Evolutionary conservation across 768 basidiomycete species (phyloP).

Genomic region (Baorangia bicolor): DNA sequence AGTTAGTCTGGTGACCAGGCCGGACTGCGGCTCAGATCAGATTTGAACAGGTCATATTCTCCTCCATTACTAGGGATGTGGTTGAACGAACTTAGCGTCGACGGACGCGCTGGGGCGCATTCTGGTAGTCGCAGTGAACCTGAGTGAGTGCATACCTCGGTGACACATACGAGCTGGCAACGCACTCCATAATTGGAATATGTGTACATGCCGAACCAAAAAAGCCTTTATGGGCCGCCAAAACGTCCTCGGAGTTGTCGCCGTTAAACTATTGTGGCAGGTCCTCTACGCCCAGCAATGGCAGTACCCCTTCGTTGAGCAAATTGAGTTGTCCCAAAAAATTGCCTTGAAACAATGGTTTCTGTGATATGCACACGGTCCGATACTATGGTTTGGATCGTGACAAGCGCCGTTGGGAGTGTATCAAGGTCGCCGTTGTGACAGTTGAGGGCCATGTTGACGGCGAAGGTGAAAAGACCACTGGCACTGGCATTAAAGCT

Average conservation of each 20-base stretch:
- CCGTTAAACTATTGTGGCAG: neutral
- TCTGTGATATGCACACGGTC: neutral
- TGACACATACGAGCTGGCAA: neutral
- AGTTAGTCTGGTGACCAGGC: too few species aligned
- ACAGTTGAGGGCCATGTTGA: too few species aligned
- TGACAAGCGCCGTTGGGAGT: too few species aligned
- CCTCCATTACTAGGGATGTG: slow-evolving; percentile 3
- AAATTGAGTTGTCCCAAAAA: slow-evolving; percentile 1
- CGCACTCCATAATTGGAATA: slow-evolving; percentile 4
- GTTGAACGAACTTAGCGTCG: slow-evolving; percentile 2
- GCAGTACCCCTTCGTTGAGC: neutral
- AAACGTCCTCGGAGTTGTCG: neutral
- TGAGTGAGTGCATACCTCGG: neutral
- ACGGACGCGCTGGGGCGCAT: neutral
- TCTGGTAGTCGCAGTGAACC: neutral
- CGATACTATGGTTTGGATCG: neutral
- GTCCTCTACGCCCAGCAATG: slow-evolving; percentile 1
- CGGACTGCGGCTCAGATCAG: too few species aligned
- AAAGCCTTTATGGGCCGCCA: neutral
- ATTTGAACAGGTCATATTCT: neutral
- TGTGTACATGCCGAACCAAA: slow-evolving; percentile 1
- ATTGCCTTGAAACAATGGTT: neutral
- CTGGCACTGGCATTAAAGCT: too few species aligned
- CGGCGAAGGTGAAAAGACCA: neutral
- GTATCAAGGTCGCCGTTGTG: too few species aligned